A percentile compares a stretch with the other conserved stretches of the same genome.
Conservation (phyloP, 768 basidiomycete genomes). For the Boletus subparvulus region DNA sequence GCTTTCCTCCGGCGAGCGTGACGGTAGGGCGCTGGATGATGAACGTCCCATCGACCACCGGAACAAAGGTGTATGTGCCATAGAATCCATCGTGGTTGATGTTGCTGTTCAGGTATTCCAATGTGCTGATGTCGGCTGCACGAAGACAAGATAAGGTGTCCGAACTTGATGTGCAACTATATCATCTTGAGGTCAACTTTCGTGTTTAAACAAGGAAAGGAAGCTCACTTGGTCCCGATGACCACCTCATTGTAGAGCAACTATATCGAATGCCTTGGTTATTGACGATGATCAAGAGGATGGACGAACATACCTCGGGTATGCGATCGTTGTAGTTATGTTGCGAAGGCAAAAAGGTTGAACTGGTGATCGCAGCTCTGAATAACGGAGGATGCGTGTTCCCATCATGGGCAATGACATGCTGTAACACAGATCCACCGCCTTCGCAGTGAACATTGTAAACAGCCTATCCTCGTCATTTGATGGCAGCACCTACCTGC, state of each 20-base stretch:
- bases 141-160: slow-evolving; percentile 8
- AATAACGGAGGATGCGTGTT: slow-evolving; percentile 7
- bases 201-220: too few species aligned
- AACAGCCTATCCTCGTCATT: not conserved
- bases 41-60: slow-evolving; percentile 6
- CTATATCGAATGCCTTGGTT: not conserved
- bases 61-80: slow-evolving; percentile 8
- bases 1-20: not conserved
- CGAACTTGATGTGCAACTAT: not conserved
- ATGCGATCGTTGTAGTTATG: slow-evolving; percentile 6
- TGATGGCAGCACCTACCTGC: not conserved
- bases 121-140: not conserved
- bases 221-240: not conserved
- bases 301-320: not conserved
- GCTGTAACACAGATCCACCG: slow-evolving; percentile 8
- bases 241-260: not conserved
- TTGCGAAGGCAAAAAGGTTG: slow-evolving; percentile 1
- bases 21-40: slow-evolving; percentile 4
- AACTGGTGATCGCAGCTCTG: slow-evolving; percentile 10
- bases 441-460: not conserved
- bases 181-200: not conserved
- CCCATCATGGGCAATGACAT: slow-evolving; percentile 3
- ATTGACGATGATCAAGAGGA: not conserved
- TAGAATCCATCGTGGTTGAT: not conserved
- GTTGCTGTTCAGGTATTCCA: not conserved